Percentiles rank a stretch among this genome's conserved stretches.
Conservation (phyloP, 768 basidiomycete genomes). For the Calocera cornea region DNA sequence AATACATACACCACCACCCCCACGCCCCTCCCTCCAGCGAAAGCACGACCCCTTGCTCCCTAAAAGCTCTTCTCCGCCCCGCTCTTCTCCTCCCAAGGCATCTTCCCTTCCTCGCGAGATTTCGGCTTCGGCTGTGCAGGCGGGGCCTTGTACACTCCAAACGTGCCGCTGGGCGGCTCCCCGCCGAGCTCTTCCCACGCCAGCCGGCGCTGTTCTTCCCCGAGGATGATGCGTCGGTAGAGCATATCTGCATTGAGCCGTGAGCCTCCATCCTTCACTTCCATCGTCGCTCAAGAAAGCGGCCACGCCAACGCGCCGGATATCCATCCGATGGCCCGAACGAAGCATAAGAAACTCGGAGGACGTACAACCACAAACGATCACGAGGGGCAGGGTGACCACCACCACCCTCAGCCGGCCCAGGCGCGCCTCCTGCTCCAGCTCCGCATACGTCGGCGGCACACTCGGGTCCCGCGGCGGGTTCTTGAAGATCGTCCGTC, state of each 20-base stretch:
- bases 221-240: conserved; percentile 48
- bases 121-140: too few relatives aligned
- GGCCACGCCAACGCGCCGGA: too few relatives aligned
- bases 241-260: conserved; percentile 36
- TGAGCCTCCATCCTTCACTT: not conserved
- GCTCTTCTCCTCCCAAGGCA: not conserved
- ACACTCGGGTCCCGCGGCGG: not conserved
- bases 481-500: not conserved
- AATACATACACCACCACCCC: not conserved
- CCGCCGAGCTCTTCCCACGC: conserved; percentile 4
- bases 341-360: not conserved
- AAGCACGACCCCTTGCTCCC: not conserved
- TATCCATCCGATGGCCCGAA: too few relatives aligned
- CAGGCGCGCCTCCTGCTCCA: not conserved
- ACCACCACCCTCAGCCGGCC: not conserved
- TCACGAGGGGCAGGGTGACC: not conserved
- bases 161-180: not conserved
- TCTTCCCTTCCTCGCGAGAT: not conserved
- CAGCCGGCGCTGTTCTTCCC: conserved; percentile 31
- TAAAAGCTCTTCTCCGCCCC: not conserved
- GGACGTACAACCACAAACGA: not conserved
- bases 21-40: not conserved
- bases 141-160: too few relatives aligned
- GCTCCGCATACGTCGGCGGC: not conserved
- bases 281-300: too few relatives aligned